A percentile compares a stretch with the other conserved stretches of the same genome.
Evolutionary conservation across 805 yeast species (phyloP).

Genomic region (Torulaspora gathmanii): DNA sequence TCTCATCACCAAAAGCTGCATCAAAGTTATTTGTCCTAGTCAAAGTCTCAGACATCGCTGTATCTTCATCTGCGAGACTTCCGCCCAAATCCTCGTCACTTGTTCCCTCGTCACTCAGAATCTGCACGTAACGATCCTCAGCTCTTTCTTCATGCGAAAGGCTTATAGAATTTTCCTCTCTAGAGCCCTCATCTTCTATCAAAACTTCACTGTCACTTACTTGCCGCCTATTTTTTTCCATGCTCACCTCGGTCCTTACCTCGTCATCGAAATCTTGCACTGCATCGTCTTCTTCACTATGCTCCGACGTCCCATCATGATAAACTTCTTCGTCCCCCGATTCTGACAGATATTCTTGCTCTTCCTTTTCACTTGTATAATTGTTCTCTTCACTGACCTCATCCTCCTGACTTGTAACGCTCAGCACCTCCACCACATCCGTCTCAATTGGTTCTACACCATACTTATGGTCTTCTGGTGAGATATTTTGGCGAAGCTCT

Average conservation of each 20-base stretch:
- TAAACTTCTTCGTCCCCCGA: background rate
- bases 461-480: background rate
- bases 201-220: background rate
- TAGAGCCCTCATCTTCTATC: background rate
- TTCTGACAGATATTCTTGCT: background rate
- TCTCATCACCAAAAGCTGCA: too few relatives aligned
- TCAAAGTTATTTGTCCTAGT: too few relatives aligned
- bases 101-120: background rate
- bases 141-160: background rate
- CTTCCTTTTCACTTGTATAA: slow-evolving; percentile 1
- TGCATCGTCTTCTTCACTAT: background rate
- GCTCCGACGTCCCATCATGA: background rate
- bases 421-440: background rate
- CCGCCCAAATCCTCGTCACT: background rate
- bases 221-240: background rate
- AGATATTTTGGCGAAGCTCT: background rate
- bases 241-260: background rate
- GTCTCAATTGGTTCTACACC: background rate
- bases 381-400: background rate
- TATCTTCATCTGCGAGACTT: background rate
- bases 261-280: background rate
- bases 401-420: background rate
- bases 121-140: background rate
- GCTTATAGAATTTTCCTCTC: background rate
- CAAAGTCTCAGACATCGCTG: background rate